Base-by-base conservation (phyloP, 768 basidiomycete species). In the Chalciporus pseudorubinellus region DNA sequence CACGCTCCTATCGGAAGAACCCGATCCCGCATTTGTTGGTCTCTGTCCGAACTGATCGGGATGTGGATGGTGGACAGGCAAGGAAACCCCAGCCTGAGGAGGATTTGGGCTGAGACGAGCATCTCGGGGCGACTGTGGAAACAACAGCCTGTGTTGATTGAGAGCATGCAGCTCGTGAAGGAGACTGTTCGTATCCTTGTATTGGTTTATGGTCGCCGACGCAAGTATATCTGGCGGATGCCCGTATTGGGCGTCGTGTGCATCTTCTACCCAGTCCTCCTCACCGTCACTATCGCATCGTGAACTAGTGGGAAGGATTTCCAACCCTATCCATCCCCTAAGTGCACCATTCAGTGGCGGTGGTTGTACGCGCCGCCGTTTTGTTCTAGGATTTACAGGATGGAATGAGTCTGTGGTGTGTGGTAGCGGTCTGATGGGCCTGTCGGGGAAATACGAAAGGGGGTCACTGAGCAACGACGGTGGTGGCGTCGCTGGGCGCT, bases 131-230 rank as follows among this genome's bases (percentile, higher is more conserved):
- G 55, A 31, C 22, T 58, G 51, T 6, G 59, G 52, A 47, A 73
- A 82, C 21, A 82, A 51, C 29, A 81, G 70, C 44, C 87, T 77
- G 60, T 87, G 84, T 48, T 85, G 81, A 57, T 86, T 77, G 20
- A 84, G 74, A 34, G 81, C 74, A 59, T 91, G 89, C 46, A 90
- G 64, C 59, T 89, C 82, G 50, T 85, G 82, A 33, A 92, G 78
- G 56, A 87, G 70, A 42, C 58, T 77, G 67, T 92, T 92, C 50
- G 79, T 72, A 28, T 73, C 70, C 62, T 78, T 77, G 71, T 91
- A 92, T 70, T 59, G 70, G 43, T 65, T 66, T 12, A 65, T 52
- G 39, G 55, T 48, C 38, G 43, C 38, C 9, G 45, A 22, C 14
- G 46, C 28, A 40, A 33, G 60, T 29, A 44, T 14, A 38, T 31